These are phyloP conservation scores for Labyrinthula sp. DNA, from an alignment of 352 stramenopile species.

Conservation along the genomic window DNA sequence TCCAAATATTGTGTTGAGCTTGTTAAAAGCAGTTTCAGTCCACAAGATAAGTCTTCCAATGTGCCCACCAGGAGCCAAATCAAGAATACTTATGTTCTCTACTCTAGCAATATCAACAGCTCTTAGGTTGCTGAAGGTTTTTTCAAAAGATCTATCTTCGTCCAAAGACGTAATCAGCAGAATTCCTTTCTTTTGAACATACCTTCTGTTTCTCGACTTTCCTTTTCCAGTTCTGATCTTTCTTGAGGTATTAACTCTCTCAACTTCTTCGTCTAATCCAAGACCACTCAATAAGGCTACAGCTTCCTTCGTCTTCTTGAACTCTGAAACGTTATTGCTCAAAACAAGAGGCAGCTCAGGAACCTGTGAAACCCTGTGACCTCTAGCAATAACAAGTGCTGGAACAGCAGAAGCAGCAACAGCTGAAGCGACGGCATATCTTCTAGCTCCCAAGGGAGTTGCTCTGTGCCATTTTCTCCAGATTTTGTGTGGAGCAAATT, in stretches of 20 bases:
- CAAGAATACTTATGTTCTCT: conserved; percentile 87
- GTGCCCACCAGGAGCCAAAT: conserved; percentile 89
- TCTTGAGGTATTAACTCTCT: conserved; percentile 91
- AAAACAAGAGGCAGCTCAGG: conserved; percentile 92
- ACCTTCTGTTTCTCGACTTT: conserved; percentile 94
- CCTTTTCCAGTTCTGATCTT: conserved; percentile 88
- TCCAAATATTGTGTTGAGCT: conserved; percentile 84
- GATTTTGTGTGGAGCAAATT: conserved; percentile 96
- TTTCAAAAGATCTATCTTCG: conserved; percentile 68
- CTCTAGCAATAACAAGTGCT: conserved; percentile 85
- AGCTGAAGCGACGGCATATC: conserved; percentile 86
- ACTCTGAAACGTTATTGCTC: conserved; percentile 45
- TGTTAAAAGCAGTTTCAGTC: conserved; percentile 88
- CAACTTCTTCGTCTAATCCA: conserved; percentile 76
- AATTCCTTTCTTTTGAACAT: conserved; percentile 74
- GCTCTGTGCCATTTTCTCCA: conserved; percentile 97
- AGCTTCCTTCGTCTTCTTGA: conserved; percentile 81
- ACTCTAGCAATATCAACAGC: conserved; percentile 89
- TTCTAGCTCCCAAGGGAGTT: conserved; percentile 92
- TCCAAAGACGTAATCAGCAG: conserved; percentile 59
- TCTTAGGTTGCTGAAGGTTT: conserved; percentile 89
- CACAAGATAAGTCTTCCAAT: conserved; percentile 95
- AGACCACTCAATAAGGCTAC: conserved; percentile 76
- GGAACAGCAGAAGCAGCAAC: conserved; percentile 84
- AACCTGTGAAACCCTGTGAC: conserved; percentile 86